These are phyloP conservation scores for Tuctoria greenei DNA, from an alignment of 176 grass and related monocot species.

Conservation along the genomic window DNA sequence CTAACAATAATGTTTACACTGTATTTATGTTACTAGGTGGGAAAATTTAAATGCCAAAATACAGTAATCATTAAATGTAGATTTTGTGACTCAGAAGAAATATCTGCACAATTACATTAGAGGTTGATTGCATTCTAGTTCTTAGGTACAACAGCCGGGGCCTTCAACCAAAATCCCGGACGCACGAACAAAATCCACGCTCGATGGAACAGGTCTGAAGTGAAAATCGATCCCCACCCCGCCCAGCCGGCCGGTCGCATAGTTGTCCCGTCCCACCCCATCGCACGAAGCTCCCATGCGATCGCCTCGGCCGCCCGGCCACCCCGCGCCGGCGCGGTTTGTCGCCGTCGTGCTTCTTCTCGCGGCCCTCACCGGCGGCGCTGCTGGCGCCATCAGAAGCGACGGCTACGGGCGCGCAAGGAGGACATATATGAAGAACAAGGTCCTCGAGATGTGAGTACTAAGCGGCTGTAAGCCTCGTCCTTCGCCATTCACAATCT, in stretches of 20 bases:
- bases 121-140: no score
- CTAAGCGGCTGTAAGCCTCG: neutral
- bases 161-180: neutral
- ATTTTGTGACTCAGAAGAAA: no score
- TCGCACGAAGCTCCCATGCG: constrained; percentile 31
- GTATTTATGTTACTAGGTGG: no score
- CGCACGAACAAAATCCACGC: neutral
- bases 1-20: no score
- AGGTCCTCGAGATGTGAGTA: constrained; percentile 90
- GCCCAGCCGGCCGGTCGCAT: neutral
- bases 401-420: constrained; percentile 57
- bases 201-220: neutral
- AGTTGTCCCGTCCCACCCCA: constrained; percentile 1
- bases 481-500: neutral
- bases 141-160: neutral
- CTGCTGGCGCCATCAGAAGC: neutral
- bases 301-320: constrained; percentile 21
- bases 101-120: no score
- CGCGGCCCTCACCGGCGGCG: neutral
- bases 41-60: no score
- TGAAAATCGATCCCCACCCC: constrained; percentile 31
- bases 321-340: constrained; percentile 9
- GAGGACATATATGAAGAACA: constrained; percentile 69
- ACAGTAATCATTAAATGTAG: no score
- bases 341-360: constrained; percentile 28